Conservation (phyloP, 2,329 filamentous ascomycete species). For the Davidsoniella australis region DNA sequence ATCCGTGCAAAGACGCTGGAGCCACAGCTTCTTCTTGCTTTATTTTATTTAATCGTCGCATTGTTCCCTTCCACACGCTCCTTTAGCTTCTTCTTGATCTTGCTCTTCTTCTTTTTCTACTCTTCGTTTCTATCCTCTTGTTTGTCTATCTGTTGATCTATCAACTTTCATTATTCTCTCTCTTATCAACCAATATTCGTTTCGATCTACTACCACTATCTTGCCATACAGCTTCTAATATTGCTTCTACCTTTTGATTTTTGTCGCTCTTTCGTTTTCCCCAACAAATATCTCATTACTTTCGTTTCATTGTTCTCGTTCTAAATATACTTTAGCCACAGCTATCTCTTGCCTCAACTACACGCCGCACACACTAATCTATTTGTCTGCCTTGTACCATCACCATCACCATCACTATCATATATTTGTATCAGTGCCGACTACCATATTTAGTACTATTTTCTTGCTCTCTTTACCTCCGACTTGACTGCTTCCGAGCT, state of each 20-base stretch:
- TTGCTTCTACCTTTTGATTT: background rate
- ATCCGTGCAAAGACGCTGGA: no score
- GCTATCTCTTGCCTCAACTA: background rate
- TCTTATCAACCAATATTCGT: background rate
- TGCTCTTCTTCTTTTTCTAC: constrained; percentile 3
- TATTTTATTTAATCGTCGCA: no score
- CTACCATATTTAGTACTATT: no score
- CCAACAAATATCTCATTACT: background rate
- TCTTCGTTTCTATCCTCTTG: background rate
- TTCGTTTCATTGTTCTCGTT: background rate
- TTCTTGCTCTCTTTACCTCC: no score
- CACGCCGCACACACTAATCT: background rate
- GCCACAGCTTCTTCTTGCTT: background rate
- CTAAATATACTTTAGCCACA: background rate
- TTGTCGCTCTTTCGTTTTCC: background rate
- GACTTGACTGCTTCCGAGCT: no score
- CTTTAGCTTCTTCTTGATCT: background rate
- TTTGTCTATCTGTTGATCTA: background rate
- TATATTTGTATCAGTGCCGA: no score
- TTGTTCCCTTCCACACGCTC: no score
- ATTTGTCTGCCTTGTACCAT: background rate
- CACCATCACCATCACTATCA: no score
- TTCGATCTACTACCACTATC: background rate
- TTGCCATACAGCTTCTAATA: background rate
- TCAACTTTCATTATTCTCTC: background rate